Base-by-base conservation (phyloP, 805 yeast genomes). In the Pichia exigua region DNA sequence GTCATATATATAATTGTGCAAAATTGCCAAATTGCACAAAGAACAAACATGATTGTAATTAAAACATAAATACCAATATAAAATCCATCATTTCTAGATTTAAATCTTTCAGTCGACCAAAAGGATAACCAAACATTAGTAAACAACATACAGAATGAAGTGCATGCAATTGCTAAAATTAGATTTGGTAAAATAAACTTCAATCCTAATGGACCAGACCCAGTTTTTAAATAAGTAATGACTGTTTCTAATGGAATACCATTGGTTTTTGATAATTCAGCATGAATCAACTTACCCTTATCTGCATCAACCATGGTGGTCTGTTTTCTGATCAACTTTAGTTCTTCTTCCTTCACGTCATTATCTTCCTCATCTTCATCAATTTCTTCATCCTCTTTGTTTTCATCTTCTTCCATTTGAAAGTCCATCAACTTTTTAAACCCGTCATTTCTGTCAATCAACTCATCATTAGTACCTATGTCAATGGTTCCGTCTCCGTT, bases 81-180 rank as follows among this genome's bases (percentile, higher is more conserved):
- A 58, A 78, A 78, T 0, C 78, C 77, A 52, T 73, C 67, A 5
- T 76, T 48, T 48, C 66, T 66, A 22, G 65, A 59, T 8, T 61
- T 52, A 61, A 83, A 87, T 61, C 75, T 77, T 49, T 70, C 51
- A 13, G 69, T 70, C 1, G 85, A 73, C 96, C 96, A 89, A 67
- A 83, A 89, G 0, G 94, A 83, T 55, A 89, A 70, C 95, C 95
- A 87, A 26, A 83, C 80, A 63, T 81, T 83, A 45, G 82, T 74
- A 62, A 84, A 82, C 27, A 84, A 64, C 49, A 69, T 72, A 51
- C 75, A 70, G 65, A 82, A 83, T 0, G 77, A 74, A 49, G 76
- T 73, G 10, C 77, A 32, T 0, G 62, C 40, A 44, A 62, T 54
- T 9, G 56, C 51, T n/a, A 57, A 32, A 1, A 56, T 15, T 39